These are phyloP conservation scores for Linanthus parryae DNA, from an alignment of 148 eudicot genomes.

Conservation along the genomic window DNA sequence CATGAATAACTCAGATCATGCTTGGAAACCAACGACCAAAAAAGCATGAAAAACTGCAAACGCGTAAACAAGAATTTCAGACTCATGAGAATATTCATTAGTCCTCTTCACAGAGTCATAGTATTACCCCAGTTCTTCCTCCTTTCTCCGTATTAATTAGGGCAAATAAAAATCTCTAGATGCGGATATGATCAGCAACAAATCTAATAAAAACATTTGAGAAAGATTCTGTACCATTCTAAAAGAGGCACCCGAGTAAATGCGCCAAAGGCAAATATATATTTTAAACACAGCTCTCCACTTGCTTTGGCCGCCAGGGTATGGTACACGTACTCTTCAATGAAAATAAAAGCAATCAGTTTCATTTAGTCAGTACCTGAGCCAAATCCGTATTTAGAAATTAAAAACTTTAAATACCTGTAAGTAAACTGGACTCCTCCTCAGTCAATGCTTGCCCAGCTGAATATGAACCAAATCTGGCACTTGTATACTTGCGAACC, in stretches of 20 bases:
- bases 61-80: too few relatives aligned
- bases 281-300: conserved; percentile 90
- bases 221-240: conserved; percentile 32
- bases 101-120: too few relatives aligned
- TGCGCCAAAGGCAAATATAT: conserved; percentile 92
- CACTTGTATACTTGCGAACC: conserved; percentile 76
- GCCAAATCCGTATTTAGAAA: neutral
- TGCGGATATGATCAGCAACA: too few relatives aligned
- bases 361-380: neutral
- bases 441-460: conserved; percentile 51
- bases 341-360: neutral
- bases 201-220: too few relatives aligned
- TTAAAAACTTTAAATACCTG: conserved; percentile 35
- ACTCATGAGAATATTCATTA: too few relatives aligned
- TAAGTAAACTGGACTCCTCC: conserved; percentile 62
- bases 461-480: conserved; percentile 76
- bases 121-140: too few relatives aligned
- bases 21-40: too few relatives aligned
- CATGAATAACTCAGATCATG: too few relatives aligned
- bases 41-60: too few relatives aligned
- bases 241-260: conserved; percentile 80
- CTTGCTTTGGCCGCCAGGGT: conserved; percentile 92
- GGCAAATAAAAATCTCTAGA: too few relatives aligned
- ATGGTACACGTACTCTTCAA: conserved; percentile 84
- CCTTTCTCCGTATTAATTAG: too few relatives aligned